phyloP scores from a whole-genome alignment of 257 asterid genomes.

The Fraxinus cuspidata region DNA sequence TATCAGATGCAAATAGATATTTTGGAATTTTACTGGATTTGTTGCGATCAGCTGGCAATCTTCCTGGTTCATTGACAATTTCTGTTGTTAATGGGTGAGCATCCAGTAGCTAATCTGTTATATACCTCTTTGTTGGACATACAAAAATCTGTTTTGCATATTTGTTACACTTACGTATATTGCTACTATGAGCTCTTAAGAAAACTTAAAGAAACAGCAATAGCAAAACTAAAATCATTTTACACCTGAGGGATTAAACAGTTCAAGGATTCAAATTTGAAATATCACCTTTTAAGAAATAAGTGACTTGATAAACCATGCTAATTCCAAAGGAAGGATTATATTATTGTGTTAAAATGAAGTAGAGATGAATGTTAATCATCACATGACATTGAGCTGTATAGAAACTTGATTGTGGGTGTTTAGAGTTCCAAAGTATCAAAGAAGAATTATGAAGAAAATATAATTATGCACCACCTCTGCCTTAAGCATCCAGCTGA shows the following conservation, averaged over 20 bases:
- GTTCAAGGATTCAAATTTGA: background rate
- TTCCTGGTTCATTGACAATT: constrained; percentile 79
- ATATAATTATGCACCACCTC: background rate
- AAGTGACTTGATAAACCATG: background rate
- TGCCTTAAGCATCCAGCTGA: background rate
- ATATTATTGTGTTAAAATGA: background rate
- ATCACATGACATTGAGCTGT: background rate
- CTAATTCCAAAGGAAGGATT: background rate
- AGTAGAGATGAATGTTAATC: background rate
- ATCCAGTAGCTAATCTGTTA: constrained; percentile 6
- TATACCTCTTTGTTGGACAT: constrained; percentile 15
- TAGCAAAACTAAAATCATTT: background rate
- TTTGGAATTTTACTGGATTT: constrained; percentile 69
- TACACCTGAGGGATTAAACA: background rate
- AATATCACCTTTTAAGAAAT: background rate
- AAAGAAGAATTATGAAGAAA: constrained; percentile 5
- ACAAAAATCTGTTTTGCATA: constrained; percentile 1
- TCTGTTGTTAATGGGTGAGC: constrained; percentile 86
- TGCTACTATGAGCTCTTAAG: constrained; percentile 12
- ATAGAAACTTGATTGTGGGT: background rate
- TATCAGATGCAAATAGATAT: constrained; percentile 70
- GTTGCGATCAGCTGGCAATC: constrained; percentile 62
- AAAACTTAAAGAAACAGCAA: background rate
- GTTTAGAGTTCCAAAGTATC: background rate
- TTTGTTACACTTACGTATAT: background rate